phyloP scores from a whole-genome alignment of 2,329 filamentous ascomycete species.

The Hypoxylon sp. region DNA sequence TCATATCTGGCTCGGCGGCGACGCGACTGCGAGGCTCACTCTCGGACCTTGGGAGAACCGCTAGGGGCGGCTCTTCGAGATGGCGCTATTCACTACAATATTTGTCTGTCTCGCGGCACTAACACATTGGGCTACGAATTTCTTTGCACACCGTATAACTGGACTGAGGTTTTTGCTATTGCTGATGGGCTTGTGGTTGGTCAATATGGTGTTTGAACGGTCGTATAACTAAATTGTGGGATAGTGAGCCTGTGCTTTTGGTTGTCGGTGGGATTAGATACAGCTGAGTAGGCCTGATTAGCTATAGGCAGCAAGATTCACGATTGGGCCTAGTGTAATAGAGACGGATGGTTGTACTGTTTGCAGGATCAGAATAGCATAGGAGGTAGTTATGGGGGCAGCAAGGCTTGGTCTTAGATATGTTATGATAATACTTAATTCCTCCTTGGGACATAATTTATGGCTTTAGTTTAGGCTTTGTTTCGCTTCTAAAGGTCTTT shows the following conservation, averaged over 20 bases:
- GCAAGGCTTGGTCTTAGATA: too few relatives aligned
- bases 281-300: not conserved
- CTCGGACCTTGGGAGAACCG: constrained; percentile 32
- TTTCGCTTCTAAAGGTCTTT: too few relatives aligned
- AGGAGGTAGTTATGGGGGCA: not conserved
- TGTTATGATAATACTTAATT: too few relatives aligned
- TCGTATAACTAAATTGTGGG: not conserved
- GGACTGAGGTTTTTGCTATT: constrained; percentile 9
- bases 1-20: constrained; percentile 72
- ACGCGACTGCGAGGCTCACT: constrained; percentile 65
- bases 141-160: constrained; percentile 26
- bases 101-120: constrained; percentile 48
- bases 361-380: not conserved
- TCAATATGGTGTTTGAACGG: constrained; percentile 46
- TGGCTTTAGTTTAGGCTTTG: too few relatives aligned
- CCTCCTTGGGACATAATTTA: too few relatives aligned
- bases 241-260: not conserved
- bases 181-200: constrained; percentile 43
- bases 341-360: not conserved
- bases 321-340: not conserved
- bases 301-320: not conserved
- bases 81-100: constrained; percentile 45
- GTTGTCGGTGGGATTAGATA: not conserved
- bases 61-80: constrained; percentile 40
- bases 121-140: constrained; percentile 44